Percentiles rank a stretch among this genome's conserved stretches.
Conservation (phyloP, 2,329 filamentous ascomycete genomes). For the Nemania sp. region DNA sequence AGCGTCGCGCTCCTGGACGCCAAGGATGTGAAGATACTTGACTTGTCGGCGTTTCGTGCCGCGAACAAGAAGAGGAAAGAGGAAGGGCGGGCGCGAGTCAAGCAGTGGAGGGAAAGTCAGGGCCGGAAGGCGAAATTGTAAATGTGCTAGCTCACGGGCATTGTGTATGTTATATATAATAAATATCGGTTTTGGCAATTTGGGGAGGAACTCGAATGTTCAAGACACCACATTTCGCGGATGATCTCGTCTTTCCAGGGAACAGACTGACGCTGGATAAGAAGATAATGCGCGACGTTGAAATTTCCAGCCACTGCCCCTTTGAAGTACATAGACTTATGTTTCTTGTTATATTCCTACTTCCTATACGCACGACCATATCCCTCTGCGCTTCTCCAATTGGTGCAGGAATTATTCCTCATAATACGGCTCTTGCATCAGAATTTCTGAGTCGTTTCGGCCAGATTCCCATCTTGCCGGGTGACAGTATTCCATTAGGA, state of each 20-base stretch:
- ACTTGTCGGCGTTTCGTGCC: slow-evolving; percentile 48
- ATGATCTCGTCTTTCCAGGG: not conserved
- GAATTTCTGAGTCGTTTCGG: slow-evolving; percentile 33
- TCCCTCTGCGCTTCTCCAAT: too few relatives aligned
- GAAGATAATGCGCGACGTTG: not conserved
- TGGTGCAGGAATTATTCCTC: too few relatives aligned
- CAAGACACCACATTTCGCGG: not conserved
- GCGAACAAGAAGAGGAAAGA: slow-evolving; percentile 55
- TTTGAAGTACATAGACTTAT: not conserved
- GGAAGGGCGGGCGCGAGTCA: slow-evolving; percentile 52
- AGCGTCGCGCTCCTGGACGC: slow-evolving; percentile 62
- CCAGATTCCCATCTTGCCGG: slow-evolving; percentile 48
- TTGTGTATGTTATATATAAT: not conserved
- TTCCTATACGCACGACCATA: too few relatives aligned
- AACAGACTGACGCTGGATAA: not conserved
- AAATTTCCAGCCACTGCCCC: not conserved
- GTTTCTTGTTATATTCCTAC: not conserved
- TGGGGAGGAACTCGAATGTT: not conserved
- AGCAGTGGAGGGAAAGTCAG: slow-evolving; percentile 51
- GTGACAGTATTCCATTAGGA: slow-evolving; percentile 45
- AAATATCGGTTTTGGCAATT: not conserved
- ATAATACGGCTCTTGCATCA: not conserved
- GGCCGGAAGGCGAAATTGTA: slow-evolving; percentile 50
- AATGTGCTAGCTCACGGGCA: slow-evolving; percentile 1
- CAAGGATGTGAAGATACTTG: slow-evolving; percentile 21